Evolutionary conservation across 768 basidiomycete genomes (phyloP).

Genomic region (Mycena crocata): DNA sequence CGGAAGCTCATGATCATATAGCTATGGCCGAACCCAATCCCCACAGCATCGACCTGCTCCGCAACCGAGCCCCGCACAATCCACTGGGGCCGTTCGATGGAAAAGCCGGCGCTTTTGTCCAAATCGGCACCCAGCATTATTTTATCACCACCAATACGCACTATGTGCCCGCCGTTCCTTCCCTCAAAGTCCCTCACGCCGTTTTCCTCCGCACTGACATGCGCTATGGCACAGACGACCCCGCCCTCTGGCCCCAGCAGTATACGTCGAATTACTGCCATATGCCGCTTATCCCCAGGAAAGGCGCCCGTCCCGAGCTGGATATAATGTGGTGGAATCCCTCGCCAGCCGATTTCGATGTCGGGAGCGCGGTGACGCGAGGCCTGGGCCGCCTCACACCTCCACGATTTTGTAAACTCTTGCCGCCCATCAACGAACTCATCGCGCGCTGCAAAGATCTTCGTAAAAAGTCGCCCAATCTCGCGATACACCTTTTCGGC

Average conservation of each 20-base stretch:
- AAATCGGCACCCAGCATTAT: not conserved
- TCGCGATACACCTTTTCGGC: no score
- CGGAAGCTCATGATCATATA: no score
- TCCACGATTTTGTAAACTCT: not conserved
- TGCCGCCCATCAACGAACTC: no score
- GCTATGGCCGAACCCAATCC: no score
- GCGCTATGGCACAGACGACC: no score
- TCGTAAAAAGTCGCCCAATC: no score
- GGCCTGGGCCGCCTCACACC: not conserved
- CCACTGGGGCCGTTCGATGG: no score
- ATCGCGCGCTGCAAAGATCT: no score
- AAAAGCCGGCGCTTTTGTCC: not conserved
- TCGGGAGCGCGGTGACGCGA: not conserved
- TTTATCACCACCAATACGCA: not conserved
- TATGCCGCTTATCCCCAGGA: no score
- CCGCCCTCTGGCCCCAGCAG: no score
- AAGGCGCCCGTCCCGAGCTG: not conserved
- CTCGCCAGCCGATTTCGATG: not conserved
- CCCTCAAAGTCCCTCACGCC: not conserved
- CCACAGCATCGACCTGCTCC: not conserved
- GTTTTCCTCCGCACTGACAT: not conserved
- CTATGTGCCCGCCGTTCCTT: not conserved
- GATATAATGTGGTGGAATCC: not conserved
- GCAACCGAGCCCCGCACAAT: not conserved
- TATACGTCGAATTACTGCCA: no score